Evolutionary conservation across 176 grass and related monocot genomes (phyloP), one percentile per base, ranked within the genome.

Genomic region (Lolium rigidum): DNA sequence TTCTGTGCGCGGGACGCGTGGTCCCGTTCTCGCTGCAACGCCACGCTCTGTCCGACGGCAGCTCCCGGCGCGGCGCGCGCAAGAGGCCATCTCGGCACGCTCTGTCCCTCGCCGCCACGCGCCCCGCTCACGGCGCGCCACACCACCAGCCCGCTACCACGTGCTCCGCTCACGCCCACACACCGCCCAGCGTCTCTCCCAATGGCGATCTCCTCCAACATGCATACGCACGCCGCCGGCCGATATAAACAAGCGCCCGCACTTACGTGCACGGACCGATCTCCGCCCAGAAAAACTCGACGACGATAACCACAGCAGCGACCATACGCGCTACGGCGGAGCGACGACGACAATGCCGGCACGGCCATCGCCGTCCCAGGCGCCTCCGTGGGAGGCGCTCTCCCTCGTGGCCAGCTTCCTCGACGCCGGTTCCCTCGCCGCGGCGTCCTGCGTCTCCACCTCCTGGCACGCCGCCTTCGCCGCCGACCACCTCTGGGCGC

Each of bases 401-500:
- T 70, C 72, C 8, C 80, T 93, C 22, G 41, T 93, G 3, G 81
- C 83, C 43, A 86, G 81, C 28, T 80, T 84, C 67, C 83, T 95
- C 21, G 87, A 95, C n/a, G 89, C 89, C 57, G 62, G 87, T 50
- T 88, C 91, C 14, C 93, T 98, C 9, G 87, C 85, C 10, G 38
- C 54, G 62, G 93, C 91, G 17, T 95, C 85, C 73, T 95, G 91
- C 58, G 91, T 93, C 52, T 95, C 91, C 89, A 91, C 82, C 31
- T 82, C 87, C 16, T 98, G 95, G 93, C 79, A 38, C 80, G 62
- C 63, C 78, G 83, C 77, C 84, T 90, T 95, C 93, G 76, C 87
- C 73, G 87, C 73, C 16, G 89, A 98, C 60, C 20, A 90, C 77
- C 91, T 95, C 66, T 94, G 93, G 93, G 78, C 31, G 68, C 80